Base-by-base conservation (phyloP, 2,329 filamentous ascomycete species). In the Apiospora hydei region DNA sequence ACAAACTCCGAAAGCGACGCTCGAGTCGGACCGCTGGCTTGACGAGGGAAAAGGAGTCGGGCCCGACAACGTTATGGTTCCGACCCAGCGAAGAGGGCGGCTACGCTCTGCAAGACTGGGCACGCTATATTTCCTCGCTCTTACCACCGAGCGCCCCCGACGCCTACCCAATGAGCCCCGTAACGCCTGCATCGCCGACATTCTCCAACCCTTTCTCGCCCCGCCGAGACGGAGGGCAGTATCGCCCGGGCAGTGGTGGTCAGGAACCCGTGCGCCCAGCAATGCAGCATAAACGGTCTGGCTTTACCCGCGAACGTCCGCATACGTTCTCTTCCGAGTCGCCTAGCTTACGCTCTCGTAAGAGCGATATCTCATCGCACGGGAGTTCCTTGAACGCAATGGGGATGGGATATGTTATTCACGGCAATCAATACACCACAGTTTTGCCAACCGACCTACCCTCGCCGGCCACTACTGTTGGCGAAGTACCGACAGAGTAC, bases 1-100 rank as follows among this genome's bases (percentile, higher is more conserved):
- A 92, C 74, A 91, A 89, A 78, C 83, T 90, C 74, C 87, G 89
- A 71, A 92, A 91, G 76, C 87, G 90, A 69, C 86, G 90, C 73
- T 92, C 90, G 67, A 92, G 90, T 75, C 86, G 90, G 73, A 88
- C 90, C 4, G 86, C 88, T 4, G 88, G 88, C 3, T 82, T 92
- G 30, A 86, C 86, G 13, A 80, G 83, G 8, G 85, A 82, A 72
- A 90, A 87, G 77, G 87, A 90, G 21, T 81, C 84, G 1, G 80
- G 82, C 11, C 82, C 85, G 3, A 84, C 83, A 11, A 86, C 85
- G 0, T 79, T 92, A 3, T 87, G 87, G 81, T 92, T 92, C 74
- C 88, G 90, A 44, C 82, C 85, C 0, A 82, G 85, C 5, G 88
- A 91, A 24, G 88, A 90, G 71, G 83, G 84, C 51, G 82, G 84